Evolutionary conservation across 192 early-diverging fungal species (phyloP), one percentile per base, ranked within the genome.

Genomic region (Backusella macrospora): DNA sequence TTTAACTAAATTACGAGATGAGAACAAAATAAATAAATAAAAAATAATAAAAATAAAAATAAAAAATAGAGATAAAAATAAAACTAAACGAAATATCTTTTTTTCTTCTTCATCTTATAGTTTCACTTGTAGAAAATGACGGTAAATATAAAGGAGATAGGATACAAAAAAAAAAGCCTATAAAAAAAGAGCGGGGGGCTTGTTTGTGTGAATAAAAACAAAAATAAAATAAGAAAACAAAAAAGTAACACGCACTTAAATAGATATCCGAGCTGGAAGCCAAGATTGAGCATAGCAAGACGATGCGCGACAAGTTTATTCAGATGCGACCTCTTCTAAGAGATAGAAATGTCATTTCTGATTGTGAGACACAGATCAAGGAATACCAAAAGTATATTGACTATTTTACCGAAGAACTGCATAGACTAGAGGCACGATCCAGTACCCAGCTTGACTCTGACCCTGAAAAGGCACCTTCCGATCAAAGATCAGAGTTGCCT

Each of bases 341-440:
- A 40, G 91, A 90, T 77, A 62, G 77, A 40, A 90, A 84, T 70
- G 89, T 87, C 49, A 82, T 84, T 42, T 89, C 92, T 70, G 88
- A 94, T 74, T 95, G 94, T 75, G 91, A 96, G 79, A 82, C 80
- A 45, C 86, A 86, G 71, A 84, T 92, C 45, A 79, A 76, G 44
- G 90, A 92, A 67, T 81, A 83, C 37, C 86, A 91, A 70, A 89
- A 86, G 72, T 84, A 85, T 65, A 88, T 93, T 73, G 88, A 87
- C 52, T 93, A 86, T 64, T 81, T 92, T 68, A 85, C 87, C 49
- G 85, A 86, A 72, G 86, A 92, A 76, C 86, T 90, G 70, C 84
- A 85, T 70, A 85, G 84, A 38, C 67, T 93, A 65, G 81, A 86
- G 65, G 80, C 89, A 59, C 83, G 84, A 76, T 83, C 84, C 75